Evolutionary conservation across 768 basidiomycete genomes (phyloP).

Genomic region (Nevesoporus exiguus): DNA sequence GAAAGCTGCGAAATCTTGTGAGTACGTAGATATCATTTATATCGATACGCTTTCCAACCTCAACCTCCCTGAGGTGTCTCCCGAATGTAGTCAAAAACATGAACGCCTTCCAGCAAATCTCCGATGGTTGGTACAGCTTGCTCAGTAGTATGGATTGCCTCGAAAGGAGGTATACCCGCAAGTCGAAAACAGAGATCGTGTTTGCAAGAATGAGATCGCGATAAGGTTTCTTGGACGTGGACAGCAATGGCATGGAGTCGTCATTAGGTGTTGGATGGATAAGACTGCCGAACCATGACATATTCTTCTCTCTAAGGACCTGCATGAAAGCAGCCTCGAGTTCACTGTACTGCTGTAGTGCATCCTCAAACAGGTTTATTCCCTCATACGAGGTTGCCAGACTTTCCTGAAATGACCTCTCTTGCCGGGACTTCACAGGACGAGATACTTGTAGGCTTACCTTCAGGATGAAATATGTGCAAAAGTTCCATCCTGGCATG

Average conservation of each 20-base stretch:
- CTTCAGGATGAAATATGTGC: conserved; percentile 95
- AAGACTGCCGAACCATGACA: conserved; percentile 90
- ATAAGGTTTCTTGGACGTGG: conserved; percentile 77
- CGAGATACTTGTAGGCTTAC: conserved; percentile 39
- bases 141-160: conserved; percentile 78
- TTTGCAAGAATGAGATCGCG: conserved; percentile 86
- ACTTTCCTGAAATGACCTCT: conserved; percentile 65
- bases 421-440: not conserved
- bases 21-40: conserved; percentile 13
- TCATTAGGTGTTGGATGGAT: conserved; percentile 69
- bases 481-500: conserved; percentile 99
- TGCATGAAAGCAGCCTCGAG: conserved; percentile 81
- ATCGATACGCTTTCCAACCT: conserved; percentile 44
- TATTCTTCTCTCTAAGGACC: conserved; percentile 70
- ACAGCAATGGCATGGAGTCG: conserved; percentile 80
- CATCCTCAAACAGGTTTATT: conserved; percentile 86
- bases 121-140: conserved; percentile 60
- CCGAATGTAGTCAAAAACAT: conserved; percentile 79
- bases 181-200: conserved; percentile 90
- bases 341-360: conserved; percentile 85
- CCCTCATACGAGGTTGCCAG: conserved; percentile 90
- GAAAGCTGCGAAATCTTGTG: conserved; percentile 36
- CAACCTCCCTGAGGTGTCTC: conserved; percentile 65
- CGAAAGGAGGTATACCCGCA: conserved; percentile 85
- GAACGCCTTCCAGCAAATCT: conserved; percentile 67